phyloP scores from a whole-genome alignment of 2,329 filamentous ascomycete genomes.

The Metarhizium humberi region DNA sequence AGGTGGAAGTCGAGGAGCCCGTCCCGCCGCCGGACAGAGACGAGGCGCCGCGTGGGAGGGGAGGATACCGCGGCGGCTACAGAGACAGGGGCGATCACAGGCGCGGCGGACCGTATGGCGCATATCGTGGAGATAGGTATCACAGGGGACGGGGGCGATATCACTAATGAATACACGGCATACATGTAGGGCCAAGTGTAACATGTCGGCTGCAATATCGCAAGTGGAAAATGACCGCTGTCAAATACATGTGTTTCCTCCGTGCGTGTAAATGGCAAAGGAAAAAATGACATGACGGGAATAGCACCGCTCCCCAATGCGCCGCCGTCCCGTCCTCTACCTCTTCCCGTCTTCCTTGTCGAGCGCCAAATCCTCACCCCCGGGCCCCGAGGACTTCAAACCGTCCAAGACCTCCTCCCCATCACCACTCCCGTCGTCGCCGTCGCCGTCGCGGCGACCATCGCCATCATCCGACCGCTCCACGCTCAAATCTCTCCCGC shows the following conservation, averaged over 20 bases:
- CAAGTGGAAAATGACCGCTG: no score
- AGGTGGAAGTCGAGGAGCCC: slow-evolving; percentile 65
- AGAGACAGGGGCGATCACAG: slow-evolving; percentile 23
- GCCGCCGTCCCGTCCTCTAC: background rate
- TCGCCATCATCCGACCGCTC: slow-evolving; percentile 10
- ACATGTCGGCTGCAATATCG: no score
- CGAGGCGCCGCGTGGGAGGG: slow-evolving; percentile 6
- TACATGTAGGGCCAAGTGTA: no score
- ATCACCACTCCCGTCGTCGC: slow-evolving; percentile 8
- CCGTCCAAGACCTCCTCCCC: slow-evolving; percentile 14
- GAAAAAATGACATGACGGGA: no score
- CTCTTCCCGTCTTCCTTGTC: background rate
- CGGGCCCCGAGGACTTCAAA: slow-evolving; percentile 26
- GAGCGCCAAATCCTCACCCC: slow-evolving; percentile 22
- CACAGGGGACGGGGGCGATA: slow-evolving; percentile 24
- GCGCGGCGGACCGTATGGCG: slow-evolving; percentile 23
- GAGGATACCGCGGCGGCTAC: slow-evolving; percentile 11
- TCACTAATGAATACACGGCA: slow-evolving; percentile 11
- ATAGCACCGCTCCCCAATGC: background rate
- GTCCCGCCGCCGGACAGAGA: slow-evolving; percentile 24
- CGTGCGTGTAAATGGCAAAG: no score
- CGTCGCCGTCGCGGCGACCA: background rate
- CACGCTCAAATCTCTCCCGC: slow-evolving; percentile 49
- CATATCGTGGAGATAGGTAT: slow-evolving; percentile 23
- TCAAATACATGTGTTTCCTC: no score